phyloP scores from a whole-genome alignment of 2,329 filamentous ascomycete genomes.

The Magnaporthales sp. region DNA sequence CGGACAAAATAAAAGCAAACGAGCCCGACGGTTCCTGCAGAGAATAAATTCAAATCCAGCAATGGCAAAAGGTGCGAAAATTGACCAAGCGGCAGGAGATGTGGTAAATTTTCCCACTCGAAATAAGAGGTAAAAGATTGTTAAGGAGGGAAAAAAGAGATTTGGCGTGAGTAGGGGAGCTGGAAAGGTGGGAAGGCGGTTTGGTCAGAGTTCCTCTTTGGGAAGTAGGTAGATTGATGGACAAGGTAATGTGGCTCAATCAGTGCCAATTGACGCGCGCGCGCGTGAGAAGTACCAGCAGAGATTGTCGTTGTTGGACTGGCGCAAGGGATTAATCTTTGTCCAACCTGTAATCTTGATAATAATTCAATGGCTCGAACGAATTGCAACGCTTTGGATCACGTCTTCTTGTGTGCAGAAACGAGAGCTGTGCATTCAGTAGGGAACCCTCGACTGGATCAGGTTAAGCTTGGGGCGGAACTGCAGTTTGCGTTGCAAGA shows the following conservation, averaged over 20 bases:
- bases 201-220: neutral
- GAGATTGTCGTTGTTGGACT: neutral
- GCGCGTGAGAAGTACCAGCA: neutral
- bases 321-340: neutral
- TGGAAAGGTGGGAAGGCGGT: neutral
- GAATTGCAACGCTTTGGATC: constrained; percentile 22
- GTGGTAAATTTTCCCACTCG: neutral
- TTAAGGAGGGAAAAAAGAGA: neutral
- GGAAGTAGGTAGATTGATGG: neutral
- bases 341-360: neutral
- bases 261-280: neutral
- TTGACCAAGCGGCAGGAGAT: neutral
- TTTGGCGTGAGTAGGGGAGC: neutral
- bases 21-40: neutral
- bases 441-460: constrained; percentile 24
- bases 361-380: constrained; percentile 7
- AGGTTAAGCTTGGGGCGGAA: constrained; percentile 33
- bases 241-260: neutral
- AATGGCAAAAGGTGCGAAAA: neutral
- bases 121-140: neutral
- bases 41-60: neutral
- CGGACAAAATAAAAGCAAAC: neutral
- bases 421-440: constrained; percentile 29
- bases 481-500: constrained; percentile 41
- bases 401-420: constrained; percentile 28